A percentile compares a stretch with the other conserved stretches of the same genome.
phyloP scores from a whole-genome alignment of 768 basidiomycete genomes.

The Lactarius quietus region DNA sequence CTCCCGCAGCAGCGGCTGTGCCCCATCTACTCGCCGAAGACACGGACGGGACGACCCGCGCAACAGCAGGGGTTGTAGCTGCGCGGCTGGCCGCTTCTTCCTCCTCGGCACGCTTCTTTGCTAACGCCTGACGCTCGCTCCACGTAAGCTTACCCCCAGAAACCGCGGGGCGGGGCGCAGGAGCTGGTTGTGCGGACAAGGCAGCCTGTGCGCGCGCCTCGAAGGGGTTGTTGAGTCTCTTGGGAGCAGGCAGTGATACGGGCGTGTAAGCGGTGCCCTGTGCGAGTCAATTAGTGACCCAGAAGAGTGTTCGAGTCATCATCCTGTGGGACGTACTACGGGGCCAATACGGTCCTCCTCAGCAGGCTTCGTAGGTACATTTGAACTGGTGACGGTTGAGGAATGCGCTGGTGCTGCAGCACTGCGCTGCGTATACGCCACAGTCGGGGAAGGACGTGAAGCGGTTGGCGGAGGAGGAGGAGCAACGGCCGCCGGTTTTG shows the following conservation, averaged over 20 bases:
- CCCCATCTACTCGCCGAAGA: slow-evolving; percentile 12
- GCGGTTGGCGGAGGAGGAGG: slow-evolving; percentile 32
- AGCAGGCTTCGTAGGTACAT: slow-evolving; percentile 57
- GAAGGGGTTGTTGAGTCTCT: slow-evolving; percentile 84
- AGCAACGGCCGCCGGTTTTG: slow-evolving; percentile 36
- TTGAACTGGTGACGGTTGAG: slow-evolving; percentile 43
- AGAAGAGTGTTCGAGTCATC: not conserved
- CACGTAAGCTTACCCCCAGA: slow-evolving; percentile 83
- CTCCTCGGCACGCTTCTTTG: slow-evolving; percentile 81
- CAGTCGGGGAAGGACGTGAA: slow-evolving; percentile 40
- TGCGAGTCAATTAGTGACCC: slow-evolving; percentile 10
- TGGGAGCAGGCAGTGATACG: slow-evolving; percentile 78
- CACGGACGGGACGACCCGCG: slow-evolving; percentile 17
- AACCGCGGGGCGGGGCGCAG: slow-evolving; percentile 28
- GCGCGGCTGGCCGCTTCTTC: slow-evolving; percentile 64
- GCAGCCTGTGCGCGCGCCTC: slow-evolving; percentile 36
- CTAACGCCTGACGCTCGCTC: slow-evolving; percentile 89
- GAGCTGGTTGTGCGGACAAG: slow-evolving; percentile 29
- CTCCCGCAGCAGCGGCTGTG: slow-evolving; percentile 41
- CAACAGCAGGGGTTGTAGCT: slow-evolving; percentile 22
- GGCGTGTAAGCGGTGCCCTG: slow-evolving; percentile 84
- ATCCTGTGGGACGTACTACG: slow-evolving; percentile 35
- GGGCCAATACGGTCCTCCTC: slow-evolving; percentile 83
- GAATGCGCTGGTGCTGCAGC: slow-evolving; percentile 33
- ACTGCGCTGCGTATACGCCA: slow-evolving; percentile 24